Evolutionary conservation across 495 filamentous ascomycete species (phyloP).

Genomic region (Penicillium subrubescens): DNA sequence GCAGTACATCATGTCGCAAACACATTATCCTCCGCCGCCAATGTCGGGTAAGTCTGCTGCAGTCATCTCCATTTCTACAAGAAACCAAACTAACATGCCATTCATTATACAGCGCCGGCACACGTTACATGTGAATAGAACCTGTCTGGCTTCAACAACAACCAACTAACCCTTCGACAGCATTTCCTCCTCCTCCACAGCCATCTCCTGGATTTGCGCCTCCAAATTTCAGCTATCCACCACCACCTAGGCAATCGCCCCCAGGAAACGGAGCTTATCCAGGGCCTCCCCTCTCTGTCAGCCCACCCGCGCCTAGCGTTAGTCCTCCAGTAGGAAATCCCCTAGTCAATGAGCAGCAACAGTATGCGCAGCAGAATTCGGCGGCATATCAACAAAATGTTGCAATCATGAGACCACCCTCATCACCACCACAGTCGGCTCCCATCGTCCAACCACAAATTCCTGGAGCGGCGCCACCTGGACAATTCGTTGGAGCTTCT

Average conservation of each 20-base stretch:
- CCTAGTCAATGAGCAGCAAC: conserved; percentile 2
- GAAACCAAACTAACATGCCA: too few relatives aligned
- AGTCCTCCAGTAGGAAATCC: background rate
- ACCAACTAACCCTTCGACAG: conserved; percentile 8
- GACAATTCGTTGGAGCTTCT: conserved; percentile 60
- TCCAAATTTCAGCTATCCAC: conserved; percentile 41
- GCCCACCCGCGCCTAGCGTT: conserved; percentile 17
- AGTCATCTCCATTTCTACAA: too few relatives aligned
- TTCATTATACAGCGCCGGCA: conserved; percentile 18
- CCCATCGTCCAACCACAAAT: background rate
- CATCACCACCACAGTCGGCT: conserved; percentile 13
- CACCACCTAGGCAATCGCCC: conserved; percentile 36
- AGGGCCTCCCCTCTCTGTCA: conserved; percentile 23
- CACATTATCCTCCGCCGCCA: conserved; percentile 21
- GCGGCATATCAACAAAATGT: conserved; percentile 9
- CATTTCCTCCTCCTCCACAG: conserved; percentile 18
- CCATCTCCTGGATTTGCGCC: conserved; percentile 32
- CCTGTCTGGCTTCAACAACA: background rate
- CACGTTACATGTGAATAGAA: conserved; percentile 24
- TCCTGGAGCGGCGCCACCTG: conserved; percentile 48
- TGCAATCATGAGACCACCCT: background rate
- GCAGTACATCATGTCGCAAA: conserved; percentile 1
- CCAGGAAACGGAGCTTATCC: conserved; percentile 12
- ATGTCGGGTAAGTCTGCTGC: conserved; percentile 20
- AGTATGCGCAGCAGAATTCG: conserved; percentile 10